Percentiles rank a stretch among this genome's conserved stretches.
phyloP scores from a whole-genome alignment of 2,329 filamentous ascomycete species.

The Metarhizium brunneum region DNA sequence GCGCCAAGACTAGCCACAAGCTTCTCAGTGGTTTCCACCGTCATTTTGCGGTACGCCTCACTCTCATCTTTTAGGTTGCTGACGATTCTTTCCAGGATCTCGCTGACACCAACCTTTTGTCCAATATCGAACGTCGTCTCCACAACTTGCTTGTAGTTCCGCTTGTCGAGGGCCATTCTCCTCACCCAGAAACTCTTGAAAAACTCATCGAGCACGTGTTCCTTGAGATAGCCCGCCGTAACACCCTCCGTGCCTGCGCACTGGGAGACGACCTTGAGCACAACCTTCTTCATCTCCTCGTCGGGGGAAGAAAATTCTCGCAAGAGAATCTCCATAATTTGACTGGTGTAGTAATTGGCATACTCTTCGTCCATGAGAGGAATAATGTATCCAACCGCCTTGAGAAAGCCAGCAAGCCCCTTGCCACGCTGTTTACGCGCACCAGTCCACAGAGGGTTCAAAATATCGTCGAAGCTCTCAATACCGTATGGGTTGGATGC shows the following conservation, averaged over 20 bases:
- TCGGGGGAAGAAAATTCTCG: slow-evolving; percentile 95
- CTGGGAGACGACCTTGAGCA: slow-evolving; percentile 93
- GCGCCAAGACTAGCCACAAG: slow-evolving; percentile 87
- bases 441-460: slow-evolving; percentile 95
- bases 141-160: slow-evolving; percentile 95
- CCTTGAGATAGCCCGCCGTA: slow-evolving; percentile 87
- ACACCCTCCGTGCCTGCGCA: slow-evolving; percentile 93
- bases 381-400: slow-evolving; percentile 96
- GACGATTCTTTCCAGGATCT: slow-evolving; percentile 89
- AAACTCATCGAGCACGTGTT: slow-evolving; percentile 89
- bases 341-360: slow-evolving; percentile 95
- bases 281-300: slow-evolving; percentile 99
- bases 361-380: slow-evolving; percentile 99
- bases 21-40: slow-evolving; percentile 95
- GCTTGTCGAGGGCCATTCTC: slow-evolving; percentile 92
- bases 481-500: slow-evolving; percentile 98
- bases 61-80: slow-evolving; percentile 96
- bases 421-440: slow-evolving; percentile 95
- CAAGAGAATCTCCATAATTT: slow-evolving; percentile 97
- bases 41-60: slow-evolving; percentile 98
- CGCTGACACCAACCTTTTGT: slow-evolving; percentile 93
- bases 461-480: slow-evolving; percentile 94
- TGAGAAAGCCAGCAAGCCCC: slow-evolving; percentile 88
- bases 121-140: slow-evolving; percentile 96
- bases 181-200: slow-evolving; percentile 99